Conservation (phyloP, 2,329 filamentous ascomycete species). For the Dactylellina haptotyla region DNA sequence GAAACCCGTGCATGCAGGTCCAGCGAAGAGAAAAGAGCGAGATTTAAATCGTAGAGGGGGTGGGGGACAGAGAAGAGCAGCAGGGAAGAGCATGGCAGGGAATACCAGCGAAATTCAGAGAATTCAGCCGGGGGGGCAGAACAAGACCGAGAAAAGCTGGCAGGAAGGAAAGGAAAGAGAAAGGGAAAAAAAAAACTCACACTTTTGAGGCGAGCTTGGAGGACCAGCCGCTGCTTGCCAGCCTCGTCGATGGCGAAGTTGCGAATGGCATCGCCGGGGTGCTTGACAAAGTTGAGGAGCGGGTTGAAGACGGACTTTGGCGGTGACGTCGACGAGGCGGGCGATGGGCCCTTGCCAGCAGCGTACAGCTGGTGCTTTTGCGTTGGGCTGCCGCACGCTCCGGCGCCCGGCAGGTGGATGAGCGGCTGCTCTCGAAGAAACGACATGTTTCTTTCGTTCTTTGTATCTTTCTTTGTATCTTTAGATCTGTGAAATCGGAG, state of each 20-base stretch:
- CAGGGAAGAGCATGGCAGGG: background rate
- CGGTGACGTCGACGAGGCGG: conserved; percentile 21
- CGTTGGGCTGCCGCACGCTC: conserved; percentile 28
- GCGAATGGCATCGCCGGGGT: conserved; percentile 37
- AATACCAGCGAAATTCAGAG: too few relatives aligned
- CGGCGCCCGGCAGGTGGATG: conserved; percentile 39
- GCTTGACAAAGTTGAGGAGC: conserved; percentile 47
- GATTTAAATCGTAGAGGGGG: background rate
- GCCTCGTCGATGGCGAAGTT: conserved; percentile 50
- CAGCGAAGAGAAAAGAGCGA: conserved; percentile 15
- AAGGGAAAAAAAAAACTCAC: conserved; percentile 27
- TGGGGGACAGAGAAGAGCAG: background rate
- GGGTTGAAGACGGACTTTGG: conserved; percentile 44
- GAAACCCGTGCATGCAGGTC: conserved; percentile 24
- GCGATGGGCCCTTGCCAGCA: conserved; percentile 9
- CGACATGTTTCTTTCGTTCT: too few relatives aligned
- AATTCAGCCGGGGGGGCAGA: too few relatives aligned
- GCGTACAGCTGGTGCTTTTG: conserved; percentile 26
- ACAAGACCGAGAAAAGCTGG: too few relatives aligned
- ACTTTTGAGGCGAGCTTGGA: conserved; percentile 49
- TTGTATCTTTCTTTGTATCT: too few relatives aligned
- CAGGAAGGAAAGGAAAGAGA: background rate
- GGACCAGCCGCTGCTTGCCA: conserved; percentile 48
- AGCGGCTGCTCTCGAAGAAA: conserved; percentile 45
- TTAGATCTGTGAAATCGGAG: background rate